Conservation (phyloP, 2,329 filamentous ascomycete genomes). For the Helotiales sp. region DNA sequence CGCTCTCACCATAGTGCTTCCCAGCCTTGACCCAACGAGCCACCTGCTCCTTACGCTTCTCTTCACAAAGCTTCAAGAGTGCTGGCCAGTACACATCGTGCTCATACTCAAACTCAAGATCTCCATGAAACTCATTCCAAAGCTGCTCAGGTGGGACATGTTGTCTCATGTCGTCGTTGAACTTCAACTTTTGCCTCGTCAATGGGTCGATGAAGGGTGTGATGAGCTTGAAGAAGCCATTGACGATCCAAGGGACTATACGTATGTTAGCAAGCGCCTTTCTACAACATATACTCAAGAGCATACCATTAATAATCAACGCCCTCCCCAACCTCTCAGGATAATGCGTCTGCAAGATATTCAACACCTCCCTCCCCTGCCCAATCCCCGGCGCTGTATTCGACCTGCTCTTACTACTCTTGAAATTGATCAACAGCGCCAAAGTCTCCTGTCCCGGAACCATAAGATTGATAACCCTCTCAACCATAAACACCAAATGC, state of each 20-base stretch:
- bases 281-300: not conserved
- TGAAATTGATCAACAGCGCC: constrained; percentile 89
- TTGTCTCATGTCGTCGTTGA: constrained; percentile 86
- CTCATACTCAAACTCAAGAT: constrained; percentile 88
- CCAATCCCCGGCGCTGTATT: constrained; percentile 72
- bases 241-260: constrained; percentile 84
- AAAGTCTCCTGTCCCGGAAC: constrained; percentile 83
- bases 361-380: constrained; percentile 79
- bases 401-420: constrained; percentile 70
- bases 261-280: constrained; percentile 16
- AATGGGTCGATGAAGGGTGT: constrained; percentile 94
- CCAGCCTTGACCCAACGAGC: constrained; percentile 79
- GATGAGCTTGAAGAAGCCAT: constrained; percentile 94
- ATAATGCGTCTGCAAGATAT: constrained; percentile 93
- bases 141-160: constrained; percentile 83
- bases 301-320: constrained; percentile 81
- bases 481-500: constrained; percentile 94
- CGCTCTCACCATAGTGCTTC: constrained; percentile 79
- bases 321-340: constrained; percentile 88
- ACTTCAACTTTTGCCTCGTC: constrained; percentile 93
- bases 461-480: constrained; percentile 85
- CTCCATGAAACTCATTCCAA: constrained; percentile 72
- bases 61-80: constrained; percentile 68
- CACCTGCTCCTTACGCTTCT: constrained; percentile 61
- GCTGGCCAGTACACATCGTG: constrained; percentile 89